phyloP scores from a whole-genome alignment of 371 early-diverging fungal genomes.

The Mortierella sp. region DNA sequence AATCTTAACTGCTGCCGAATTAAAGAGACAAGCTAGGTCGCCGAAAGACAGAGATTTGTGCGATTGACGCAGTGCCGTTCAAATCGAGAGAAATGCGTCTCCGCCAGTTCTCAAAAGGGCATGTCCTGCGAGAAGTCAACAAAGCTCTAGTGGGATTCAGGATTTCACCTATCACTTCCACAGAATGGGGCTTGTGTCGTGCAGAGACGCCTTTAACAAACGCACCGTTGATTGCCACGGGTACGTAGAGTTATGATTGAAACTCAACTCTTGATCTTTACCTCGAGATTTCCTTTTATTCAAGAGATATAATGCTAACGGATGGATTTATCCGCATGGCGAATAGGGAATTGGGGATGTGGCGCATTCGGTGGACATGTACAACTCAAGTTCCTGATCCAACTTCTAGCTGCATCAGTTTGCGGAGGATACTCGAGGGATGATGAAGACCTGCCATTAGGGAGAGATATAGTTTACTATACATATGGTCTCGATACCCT shows the following conservation, averaged over 20 bases:
- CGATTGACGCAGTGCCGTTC: constrained; percentile 50
- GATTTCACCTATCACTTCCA: constrained; percentile 36
- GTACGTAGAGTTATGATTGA: background rate
- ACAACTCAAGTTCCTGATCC: constrained; percentile 67
- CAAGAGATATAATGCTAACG: too few relatives aligned
- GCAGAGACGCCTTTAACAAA: constrained; percentile 18
- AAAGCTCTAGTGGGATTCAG: constrained; percentile 48
- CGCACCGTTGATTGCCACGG: constrained; percentile 32
- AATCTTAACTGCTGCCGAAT: background rate
- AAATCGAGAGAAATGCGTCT: constrained; percentile 18
- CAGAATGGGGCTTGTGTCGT: constrained; percentile 46
- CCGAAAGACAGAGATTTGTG: constrained; percentile 54
- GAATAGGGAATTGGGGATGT: constrained; percentile 64
- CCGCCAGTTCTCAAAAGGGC: constrained; percentile 25
- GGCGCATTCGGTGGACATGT: constrained; percentile 72
- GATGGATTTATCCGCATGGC: too few relatives aligned
- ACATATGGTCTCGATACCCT: constrained; percentile 45
- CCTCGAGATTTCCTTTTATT: background rate
- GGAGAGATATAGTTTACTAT: constrained; percentile 41
- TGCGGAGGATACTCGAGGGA: constrained; percentile 31
- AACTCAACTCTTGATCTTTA: background rate
- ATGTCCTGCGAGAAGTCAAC: constrained; percentile 41
- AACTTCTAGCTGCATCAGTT: constrained; percentile 60
- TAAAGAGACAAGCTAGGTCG: constrained; percentile 39
- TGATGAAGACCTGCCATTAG: constrained; percentile 19